Base-by-base conservation (phyloP, 75 land plant genomes). In the Sequoia sempervirens region DNA sequence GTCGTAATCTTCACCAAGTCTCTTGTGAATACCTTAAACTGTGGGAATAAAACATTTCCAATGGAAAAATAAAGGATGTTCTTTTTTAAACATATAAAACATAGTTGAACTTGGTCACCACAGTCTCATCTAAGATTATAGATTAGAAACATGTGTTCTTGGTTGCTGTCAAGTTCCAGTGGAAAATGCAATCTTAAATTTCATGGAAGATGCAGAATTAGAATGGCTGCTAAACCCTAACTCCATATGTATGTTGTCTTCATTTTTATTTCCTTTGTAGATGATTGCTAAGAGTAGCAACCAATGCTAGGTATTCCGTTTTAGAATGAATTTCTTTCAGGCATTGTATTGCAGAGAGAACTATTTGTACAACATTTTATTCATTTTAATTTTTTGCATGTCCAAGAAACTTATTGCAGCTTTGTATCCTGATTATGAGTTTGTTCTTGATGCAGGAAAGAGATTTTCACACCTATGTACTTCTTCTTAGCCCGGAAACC, bases 401-500 rank as follows among this genome's bases (percentile, higher is more conserved):
- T 47, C 46, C 46, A n/a, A 80, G 58, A 50, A 64, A 5, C 45
- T 86, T 12, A 13, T 18, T 30, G 20, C 45, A 37, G n/a, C 6
- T 68, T 73, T 66, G 11, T 81, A 81, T 13, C 10, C 43, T 81
- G 9, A 28, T 72, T 43, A 2, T 5, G 28, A 12, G 30, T 78
- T 78, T 45, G 4, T 26, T 78, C 30, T 85, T 82, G n/a, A 37
- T 88, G 82, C 96, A 97, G 99, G 92, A 93, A 88, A 82, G 96
- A 97, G 87, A 90, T 97, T 45, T 97, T 97, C 88, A 97, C 99
- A 34, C 96, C 99, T 18, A 92, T 97, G 98, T 97, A 95, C 56
- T 94, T 93, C 87, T 94, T 97, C 87, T 47, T 97, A 83, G 99
- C 84, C 30, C 91, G 93, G 46, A 97, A 97, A 88, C 99, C 99